Conservation (phyloP, 2,329 filamentous ascomycete species). For the Fusarium anguioides region DNA sequence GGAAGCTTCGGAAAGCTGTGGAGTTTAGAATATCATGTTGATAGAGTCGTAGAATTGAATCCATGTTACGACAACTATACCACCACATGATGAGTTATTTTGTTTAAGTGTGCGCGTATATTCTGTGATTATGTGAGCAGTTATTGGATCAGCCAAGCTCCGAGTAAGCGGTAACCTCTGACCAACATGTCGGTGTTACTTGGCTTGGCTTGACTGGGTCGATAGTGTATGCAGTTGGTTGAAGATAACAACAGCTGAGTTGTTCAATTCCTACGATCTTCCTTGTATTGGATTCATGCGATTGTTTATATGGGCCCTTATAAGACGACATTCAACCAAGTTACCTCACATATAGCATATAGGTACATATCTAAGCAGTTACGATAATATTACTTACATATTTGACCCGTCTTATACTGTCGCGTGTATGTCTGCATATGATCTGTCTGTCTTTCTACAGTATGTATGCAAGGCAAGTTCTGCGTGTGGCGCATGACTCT, state of each 20-base stretch:
- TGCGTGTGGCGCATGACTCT: conserved; percentile 12
- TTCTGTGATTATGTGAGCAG: background rate
- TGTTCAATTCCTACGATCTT: background rate
- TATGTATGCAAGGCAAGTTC: too few species aligned
- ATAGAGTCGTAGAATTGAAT: conserved; percentile 7
- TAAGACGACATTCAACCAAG: too few species aligned
- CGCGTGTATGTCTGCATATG: background rate
- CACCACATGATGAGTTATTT: background rate
- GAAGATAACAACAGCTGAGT: conserved; percentile 1
- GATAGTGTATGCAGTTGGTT: background rate
- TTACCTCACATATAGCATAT: too few species aligned
- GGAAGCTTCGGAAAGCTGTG: conserved; percentile 33
- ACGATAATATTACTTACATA: too few species aligned
- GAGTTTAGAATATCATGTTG: conserved; percentile 22
- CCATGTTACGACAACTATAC: conserved; percentile 1
- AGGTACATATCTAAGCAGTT: too few species aligned
- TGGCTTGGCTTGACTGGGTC: background rate
- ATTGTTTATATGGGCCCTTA: background rate
- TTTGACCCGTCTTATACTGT: background rate
- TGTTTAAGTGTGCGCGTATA: background rate
- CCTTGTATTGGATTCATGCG: background rate
- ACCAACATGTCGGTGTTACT: background rate
- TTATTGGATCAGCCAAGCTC: background rate
- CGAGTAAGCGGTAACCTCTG: background rate
- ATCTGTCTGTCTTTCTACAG: conserved; percentile 3